Evolutionary conservation across 2,329 filamentous ascomycete species (phyloP).

Genomic region (Fusarium xylarioides): DNA sequence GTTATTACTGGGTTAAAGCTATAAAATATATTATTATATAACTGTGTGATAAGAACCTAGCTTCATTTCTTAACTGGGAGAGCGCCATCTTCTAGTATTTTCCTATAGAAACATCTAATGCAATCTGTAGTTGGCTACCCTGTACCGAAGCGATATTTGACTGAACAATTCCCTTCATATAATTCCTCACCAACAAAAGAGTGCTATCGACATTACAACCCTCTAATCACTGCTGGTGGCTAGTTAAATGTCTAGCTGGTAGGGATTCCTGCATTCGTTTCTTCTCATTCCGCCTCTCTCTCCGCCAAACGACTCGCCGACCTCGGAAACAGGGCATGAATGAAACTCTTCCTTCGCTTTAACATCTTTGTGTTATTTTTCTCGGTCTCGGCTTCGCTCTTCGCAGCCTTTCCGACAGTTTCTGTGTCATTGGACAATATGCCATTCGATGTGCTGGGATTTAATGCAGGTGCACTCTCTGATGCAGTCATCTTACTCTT

Average conservation of each 20-base stretch:
- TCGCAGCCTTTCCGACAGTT: background rate
- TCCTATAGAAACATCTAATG: no score
- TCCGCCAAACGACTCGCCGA: conserved; percentile 12
- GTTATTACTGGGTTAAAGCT: no score
- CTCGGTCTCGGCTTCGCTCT: background rate
- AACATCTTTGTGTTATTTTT: conserved; percentile 32
- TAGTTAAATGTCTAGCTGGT: background rate
- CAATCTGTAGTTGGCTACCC: background rate
- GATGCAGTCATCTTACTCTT: background rate
- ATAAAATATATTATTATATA: background rate
- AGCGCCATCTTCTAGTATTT: background rate
- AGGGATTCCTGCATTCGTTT: no score
- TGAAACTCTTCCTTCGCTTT: conserved; percentile 57
- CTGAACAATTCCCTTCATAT: no score
- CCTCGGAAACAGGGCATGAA: conserved; percentile 52
- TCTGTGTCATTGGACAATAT: background rate
- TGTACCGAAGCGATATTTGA: background rate
- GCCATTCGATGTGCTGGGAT: background rate
- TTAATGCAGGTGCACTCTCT: background rate
- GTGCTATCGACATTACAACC: background rate
- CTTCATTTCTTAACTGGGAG: background rate
- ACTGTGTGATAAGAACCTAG: background rate
- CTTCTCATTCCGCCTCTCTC: background rate
- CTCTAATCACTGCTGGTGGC: background rate
- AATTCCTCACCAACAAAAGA: background rate